Evolutionary conservation across 805 yeast species (phyloP).

Genomic region (Maudiozyma turicensis): DNA sequence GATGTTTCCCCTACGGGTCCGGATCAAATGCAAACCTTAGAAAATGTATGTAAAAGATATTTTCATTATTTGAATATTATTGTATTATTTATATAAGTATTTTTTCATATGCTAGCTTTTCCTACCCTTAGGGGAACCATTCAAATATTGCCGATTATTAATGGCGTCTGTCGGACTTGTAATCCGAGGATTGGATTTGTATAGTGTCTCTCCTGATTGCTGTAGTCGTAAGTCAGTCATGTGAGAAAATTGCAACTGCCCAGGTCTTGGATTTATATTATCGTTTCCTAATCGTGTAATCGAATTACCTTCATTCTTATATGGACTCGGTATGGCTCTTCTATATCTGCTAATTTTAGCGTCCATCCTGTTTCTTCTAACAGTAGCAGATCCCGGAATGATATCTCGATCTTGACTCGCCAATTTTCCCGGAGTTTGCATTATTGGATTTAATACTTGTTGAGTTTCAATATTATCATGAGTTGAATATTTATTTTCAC

Average conservation of each 20-base stretch:
- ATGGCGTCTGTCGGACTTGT: too few relatives aligned
- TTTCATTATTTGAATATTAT: neutral
- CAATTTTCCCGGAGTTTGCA: constrained; percentile 17
- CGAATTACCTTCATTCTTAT: constrained; percentile 9
- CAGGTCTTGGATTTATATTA: neutral
- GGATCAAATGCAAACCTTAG: too few relatives aligned
- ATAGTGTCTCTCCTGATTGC: too few relatives aligned
- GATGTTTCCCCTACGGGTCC: too few relatives aligned
- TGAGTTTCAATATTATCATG: constrained; percentile 3
- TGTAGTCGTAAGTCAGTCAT: too few relatives aligned
- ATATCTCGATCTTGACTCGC: constrained; percentile 5
- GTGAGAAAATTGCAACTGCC: neutral
- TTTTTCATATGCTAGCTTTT: neutral
- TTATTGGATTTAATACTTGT: constrained; percentile 2
- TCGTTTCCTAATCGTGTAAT: neutral
- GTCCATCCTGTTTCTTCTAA: constrained; percentile 29
- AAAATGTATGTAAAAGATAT: neutral
- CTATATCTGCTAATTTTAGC: constrained; percentile 30
- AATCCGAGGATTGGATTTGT: too few relatives aligned
- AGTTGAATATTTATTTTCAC: neutral
- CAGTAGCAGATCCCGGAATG: constrained; percentile 32
- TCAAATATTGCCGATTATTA: neutral
- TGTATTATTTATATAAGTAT: neutral
- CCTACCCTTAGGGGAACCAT: constrained; percentile 2
- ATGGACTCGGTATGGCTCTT: constrained; percentile 33